phyloP scores from a whole-genome alignment of 148 eudicot genomes.

The Camellia sinensis region DNA sequence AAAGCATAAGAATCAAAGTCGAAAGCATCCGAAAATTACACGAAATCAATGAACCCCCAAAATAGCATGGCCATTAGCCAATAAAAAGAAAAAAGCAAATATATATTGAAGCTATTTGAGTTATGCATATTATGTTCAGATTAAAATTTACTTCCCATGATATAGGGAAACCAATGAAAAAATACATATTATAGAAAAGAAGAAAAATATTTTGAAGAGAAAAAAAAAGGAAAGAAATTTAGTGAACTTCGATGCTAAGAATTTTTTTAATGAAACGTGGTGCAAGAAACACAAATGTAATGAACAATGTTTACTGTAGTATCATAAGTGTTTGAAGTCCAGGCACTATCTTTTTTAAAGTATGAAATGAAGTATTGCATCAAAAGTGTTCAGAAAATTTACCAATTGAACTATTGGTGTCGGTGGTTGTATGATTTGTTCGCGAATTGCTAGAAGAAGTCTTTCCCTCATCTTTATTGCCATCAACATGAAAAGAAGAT shows the following conservation, averaged over 20 bases:
- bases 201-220: neutral
- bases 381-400: neutral
- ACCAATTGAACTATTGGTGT: neutral
- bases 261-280: neutral
- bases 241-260: neutral
- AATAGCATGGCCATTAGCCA: neutral
- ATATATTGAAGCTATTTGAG: neutral
- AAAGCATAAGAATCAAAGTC: neutral
- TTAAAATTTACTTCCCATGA: neutral
- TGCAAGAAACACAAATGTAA: neutral
- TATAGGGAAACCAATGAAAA: too few species aligned
- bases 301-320: neutral
- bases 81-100: neutral
- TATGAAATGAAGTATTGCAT: neutral
- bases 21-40: neutral
- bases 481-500: neutral
- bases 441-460: neutral
- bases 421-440: neutral
- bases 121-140: neutral
- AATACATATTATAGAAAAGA: neutral
- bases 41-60: neutral
- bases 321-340: neutral
- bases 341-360: neutral
- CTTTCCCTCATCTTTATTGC: conserved; percentile 14
- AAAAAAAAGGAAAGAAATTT: neutral